Evolutionary conservation across 495 filamentous ascomycete genomes (phyloP), one percentile per base, ranked within the genome.

Genomic region (Jackrogersella minutella): DNA sequence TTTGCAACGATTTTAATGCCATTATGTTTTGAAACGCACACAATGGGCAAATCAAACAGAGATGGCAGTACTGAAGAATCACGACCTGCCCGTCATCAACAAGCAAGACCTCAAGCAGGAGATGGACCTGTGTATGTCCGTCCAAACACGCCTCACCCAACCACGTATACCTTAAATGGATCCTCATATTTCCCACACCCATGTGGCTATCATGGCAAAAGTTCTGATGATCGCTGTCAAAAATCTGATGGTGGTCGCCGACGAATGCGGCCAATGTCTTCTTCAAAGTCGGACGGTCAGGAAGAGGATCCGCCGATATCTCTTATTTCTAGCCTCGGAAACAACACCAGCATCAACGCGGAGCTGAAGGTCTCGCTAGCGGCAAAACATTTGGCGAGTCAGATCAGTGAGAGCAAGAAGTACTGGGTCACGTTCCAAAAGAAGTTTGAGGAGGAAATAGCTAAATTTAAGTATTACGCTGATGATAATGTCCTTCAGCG

Each of bases 391-490:
- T 54, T 79, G 14, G 58, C 66, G 14, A 26, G 34, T n/a, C 64
- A 76, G 46, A 34, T 75, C 22, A 68, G 50, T 22, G 66, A 73
- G 41, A 73, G 72, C 16, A 64, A 64, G 41, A 36, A 50, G 33
- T 69, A 72, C 30, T 79, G 71, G 66, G 40, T 56, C 19, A 31
- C 11, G 3, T 78, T 78, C 52, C 63, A 64, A 11, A 21, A 63
- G 0, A 70, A 74, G 7, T 79, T 72, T 34, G 69, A 69, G 10
- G 47, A 33, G 1, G 73, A 78, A 36, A 65, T 74, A 31, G 21
- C 34, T 2, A 21, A 14, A 1, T 68, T 77, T 43, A 72, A 56
- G 36, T 57, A 69, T 31, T 79, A 76, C 52, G 64, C 60, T 21
- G 44, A 55, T 8, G 37, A 30, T 9, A 61, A 69, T 41, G 49